These are phyloP conservation scores for Globisporangium heterothallicum DNA, from an alignment of 352 stramenopile genomes.

Conservation along the genomic window DNA sequence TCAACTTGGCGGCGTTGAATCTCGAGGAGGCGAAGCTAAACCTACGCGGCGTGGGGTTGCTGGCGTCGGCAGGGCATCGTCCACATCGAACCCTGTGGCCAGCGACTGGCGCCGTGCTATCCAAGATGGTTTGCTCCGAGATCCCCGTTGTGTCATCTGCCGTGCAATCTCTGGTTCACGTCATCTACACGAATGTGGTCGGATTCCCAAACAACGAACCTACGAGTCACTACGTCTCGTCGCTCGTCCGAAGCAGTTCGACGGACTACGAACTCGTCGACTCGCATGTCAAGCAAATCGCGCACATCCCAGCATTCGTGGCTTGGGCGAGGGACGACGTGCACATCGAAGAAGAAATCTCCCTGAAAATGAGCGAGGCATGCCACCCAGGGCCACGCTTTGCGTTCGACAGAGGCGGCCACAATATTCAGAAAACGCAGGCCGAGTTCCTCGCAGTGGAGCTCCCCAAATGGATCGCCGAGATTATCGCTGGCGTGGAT, in stretches of 20 bases:
- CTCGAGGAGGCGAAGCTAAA: constrained; percentile 14
- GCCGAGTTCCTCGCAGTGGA: constrained; percentile 21
- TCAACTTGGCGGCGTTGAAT: constrained; percentile 34
- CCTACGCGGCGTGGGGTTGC: constrained; percentile 22
- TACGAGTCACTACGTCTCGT: constrained; percentile 14
- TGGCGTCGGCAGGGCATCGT: constrained; percentile 22
- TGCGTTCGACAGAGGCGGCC: constrained; percentile 29
- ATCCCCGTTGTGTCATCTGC: constrained; percentile 9
- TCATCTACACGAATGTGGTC: constrained; percentile 15
- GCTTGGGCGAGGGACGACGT: constrained; percentile 44
- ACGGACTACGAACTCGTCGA: constrained; percentile 31
- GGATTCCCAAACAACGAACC: constrained; percentile 17
- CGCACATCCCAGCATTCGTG: constrained; percentile 30
- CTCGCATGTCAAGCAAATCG: constrained; percentile 16
- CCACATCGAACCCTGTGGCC: constrained; percentile 19
- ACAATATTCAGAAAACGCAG: constrained; percentile 55
- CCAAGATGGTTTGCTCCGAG: constrained; percentile 15
- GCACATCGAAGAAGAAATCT: constrained; percentile 59
- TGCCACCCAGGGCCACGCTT: constrained; percentile 25
- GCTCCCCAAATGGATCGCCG: constrained; percentile 21
- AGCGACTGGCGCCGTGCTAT: constrained; percentile 9
- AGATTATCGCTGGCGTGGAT: constrained; percentile 13
- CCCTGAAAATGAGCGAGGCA: constrained; percentile 29
- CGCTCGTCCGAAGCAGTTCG: constrained; percentile 26
- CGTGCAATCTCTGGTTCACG: constrained; percentile 9